Evolutionary conservation across 148 eudicot species (phyloP).

Genomic region (Camellia japonica): DNA sequence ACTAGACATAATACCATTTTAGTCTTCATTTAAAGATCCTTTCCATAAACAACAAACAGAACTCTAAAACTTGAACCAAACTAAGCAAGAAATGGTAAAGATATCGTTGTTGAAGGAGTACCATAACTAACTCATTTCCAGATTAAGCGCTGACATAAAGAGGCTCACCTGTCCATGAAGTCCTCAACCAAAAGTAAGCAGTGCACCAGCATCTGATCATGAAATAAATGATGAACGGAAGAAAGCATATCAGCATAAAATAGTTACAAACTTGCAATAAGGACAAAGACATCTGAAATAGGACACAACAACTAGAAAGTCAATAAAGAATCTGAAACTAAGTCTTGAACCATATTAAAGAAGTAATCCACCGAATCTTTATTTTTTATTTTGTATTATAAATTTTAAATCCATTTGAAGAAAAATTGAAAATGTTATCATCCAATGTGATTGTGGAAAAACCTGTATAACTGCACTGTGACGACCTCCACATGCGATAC

Average conservation of each 20-base stretch:
- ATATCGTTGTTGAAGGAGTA: neutral
- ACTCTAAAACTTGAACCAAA: neutral
- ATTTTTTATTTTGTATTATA: too few species aligned
- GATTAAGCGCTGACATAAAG: neutral
- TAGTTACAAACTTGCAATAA: neutral
- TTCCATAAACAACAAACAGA: neutral
- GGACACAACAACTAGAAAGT: neutral
- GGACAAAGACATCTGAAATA: neutral
- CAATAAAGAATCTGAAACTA: neutral
- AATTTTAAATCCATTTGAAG: neutral
- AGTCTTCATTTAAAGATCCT: neutral
- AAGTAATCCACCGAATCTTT: neutral
- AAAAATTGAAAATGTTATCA: neutral
- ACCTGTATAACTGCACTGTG: conserved; percentile 17
- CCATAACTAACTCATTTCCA: neutral
- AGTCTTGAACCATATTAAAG: too few species aligned
- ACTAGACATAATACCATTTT: neutral
- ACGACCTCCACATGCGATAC: conserved; percentile 16
- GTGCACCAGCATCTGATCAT: conserved; percentile 13
- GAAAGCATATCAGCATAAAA: neutral
- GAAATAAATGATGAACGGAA: neutral
- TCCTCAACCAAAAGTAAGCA: conserved; percentile 18
- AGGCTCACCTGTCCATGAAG: conserved; percentile 18
- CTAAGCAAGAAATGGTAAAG: neutral
- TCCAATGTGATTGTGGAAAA: neutral